Percentiles rank a stretch among this genome's conserved stretches.
Evolutionary conservation across 192 early-diverging fungal species (phyloP).

Genomic region (Allomyces macrogynus): DNA sequence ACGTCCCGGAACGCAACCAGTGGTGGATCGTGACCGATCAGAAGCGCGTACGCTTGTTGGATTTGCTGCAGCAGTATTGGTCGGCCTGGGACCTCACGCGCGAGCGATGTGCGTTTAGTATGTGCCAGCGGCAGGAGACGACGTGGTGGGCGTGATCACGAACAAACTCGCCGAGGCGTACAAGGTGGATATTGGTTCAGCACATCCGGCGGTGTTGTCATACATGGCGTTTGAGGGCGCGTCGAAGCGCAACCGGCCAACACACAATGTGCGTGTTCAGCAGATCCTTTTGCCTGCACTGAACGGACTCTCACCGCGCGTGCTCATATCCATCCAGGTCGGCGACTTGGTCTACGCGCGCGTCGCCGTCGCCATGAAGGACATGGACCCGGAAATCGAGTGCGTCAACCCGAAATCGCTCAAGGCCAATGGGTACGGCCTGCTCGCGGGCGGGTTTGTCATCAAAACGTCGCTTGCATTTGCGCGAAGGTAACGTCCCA

Average conservation of each 20-base stretch:
- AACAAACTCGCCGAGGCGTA: constrained; percentile 51
- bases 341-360: constrained; percentile 67
- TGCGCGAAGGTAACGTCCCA: constrained; percentile 32
- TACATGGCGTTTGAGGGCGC: constrained; percentile 83
- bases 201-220: constrained; percentile 59
- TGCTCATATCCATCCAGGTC: constrained; percentile 25
- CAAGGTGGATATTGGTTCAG: constrained; percentile 82
- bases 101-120: constrained; percentile 29
- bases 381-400: constrained; percentile 95
- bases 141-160: constrained; percentile 64
- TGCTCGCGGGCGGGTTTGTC: constrained; percentile 58
- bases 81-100: neutral
- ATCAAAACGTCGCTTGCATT: constrained; percentile 65
- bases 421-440: constrained; percentile 77
- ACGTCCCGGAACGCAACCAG: constrained; percentile 25
- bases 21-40: constrained; percentile 71
- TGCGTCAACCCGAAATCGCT: constrained; percentile 64
- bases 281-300: no score
- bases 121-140: constrained; percentile 64
- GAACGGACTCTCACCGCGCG: no score
- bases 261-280: constrained; percentile 36
- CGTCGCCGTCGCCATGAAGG: constrained; percentile 66
- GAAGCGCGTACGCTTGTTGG: constrained; percentile 30
- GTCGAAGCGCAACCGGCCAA: constrained; percentile 69
- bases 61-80: neutral